These are phyloP conservation scores for Martiniozyma abietophila DNA, from an alignment of 805 yeast genomes.

Conservation along the genomic window DNA sequence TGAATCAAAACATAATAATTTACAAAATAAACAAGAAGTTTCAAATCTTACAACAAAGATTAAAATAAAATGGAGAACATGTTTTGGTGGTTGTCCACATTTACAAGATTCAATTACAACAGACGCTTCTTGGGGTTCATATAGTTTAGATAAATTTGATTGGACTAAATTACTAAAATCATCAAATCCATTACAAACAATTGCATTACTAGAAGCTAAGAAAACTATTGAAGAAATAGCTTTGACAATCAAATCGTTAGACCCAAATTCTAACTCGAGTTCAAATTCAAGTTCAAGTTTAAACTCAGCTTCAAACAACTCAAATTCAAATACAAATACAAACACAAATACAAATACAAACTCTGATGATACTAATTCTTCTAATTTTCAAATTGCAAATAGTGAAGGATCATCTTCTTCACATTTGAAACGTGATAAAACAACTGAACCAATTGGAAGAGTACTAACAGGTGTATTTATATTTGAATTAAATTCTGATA, in stretches of 20 bases:
- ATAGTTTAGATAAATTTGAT: slow-evolving; percentile 16
- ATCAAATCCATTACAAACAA: slow-evolving; percentile 9
- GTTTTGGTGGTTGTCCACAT: slow-evolving; percentile 43
- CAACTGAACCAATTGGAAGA: slow-evolving; percentile 26
- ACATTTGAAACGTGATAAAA: too few species aligned
- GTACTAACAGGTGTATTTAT: slow-evolving; percentile 47
- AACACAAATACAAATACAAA: too few species aligned
- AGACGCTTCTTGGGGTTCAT: slow-evolving; percentile 21
- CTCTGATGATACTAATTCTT: neutral
- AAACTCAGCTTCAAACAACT: too few species aligned
- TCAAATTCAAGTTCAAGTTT: too few species aligned
- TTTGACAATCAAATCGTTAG: slow-evolving; percentile 5
- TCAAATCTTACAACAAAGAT: slow-evolving; percentile 39
- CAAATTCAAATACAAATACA: too few species aligned
- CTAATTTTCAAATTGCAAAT: neutral
- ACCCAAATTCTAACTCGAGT: neutral
- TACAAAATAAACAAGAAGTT: slow-evolving; percentile 13
- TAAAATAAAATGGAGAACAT: slow-evolving; percentile 48
- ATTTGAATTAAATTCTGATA: slow-evolving; percentile 52
- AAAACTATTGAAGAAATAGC: slow-evolving; percentile 10
- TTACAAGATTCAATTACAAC: slow-evolving; percentile 23
- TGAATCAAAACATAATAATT: slow-evolving; percentile 8
- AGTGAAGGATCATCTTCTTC: too few species aligned
- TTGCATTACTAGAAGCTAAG: slow-evolving; percentile 10
- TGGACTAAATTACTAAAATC: slow-evolving; percentile 15